Conservation (phyloP, 2,329 filamentous ascomycete species). For the Nemania diffusa region DNA sequence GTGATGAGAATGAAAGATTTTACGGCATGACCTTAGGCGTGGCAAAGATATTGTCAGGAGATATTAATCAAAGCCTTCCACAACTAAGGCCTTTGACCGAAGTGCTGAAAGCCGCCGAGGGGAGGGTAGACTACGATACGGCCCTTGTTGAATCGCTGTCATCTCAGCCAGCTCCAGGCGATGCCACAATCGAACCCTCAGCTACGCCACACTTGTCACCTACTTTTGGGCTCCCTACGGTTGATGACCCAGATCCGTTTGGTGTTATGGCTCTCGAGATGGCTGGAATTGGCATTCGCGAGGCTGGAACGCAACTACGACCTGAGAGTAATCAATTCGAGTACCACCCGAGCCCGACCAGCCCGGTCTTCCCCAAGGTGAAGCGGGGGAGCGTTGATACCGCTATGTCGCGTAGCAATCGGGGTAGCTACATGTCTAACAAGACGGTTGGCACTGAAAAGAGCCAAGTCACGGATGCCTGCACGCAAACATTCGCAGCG, state of each 20-base stretch:
- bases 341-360: conserved; percentile 79
- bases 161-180: conserved; percentile 77
- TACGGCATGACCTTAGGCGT: conserved; percentile 62
- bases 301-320: conserved; percentile 81
- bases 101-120: conserved; percentile 88
- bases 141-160: conserved; percentile 71
- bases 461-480: conserved; percentile 76
- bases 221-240: conserved; percentile 80
- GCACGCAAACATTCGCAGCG: conserved; percentile 68
- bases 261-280: conserved; percentile 91
- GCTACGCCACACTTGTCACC: conserved; percentile 52
- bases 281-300: conserved; percentile 87
- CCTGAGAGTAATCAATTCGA: conserved; percentile 85
- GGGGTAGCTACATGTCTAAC: conserved; percentile 79
- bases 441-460: conserved; percentile 68
- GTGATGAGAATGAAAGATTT: conserved; percentile 70
- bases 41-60: conserved; percentile 67
- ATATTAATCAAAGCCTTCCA: conserved; percentile 64
- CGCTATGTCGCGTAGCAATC: conserved; percentile 66
- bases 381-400: conserved; percentile 77
- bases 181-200: conserved; percentile 68
- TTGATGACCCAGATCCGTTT: conserved; percentile 89
- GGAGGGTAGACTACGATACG: conserved; percentile 78
- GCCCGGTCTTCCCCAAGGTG: conserved; percentile 71
- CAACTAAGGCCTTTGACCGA: conserved; percentile 74